These are phyloP conservation scores for Neonectria magnoliae DNA, from an alignment of 2,329 filamentous ascomycete species.

Conservation along the genomic window DNA sequence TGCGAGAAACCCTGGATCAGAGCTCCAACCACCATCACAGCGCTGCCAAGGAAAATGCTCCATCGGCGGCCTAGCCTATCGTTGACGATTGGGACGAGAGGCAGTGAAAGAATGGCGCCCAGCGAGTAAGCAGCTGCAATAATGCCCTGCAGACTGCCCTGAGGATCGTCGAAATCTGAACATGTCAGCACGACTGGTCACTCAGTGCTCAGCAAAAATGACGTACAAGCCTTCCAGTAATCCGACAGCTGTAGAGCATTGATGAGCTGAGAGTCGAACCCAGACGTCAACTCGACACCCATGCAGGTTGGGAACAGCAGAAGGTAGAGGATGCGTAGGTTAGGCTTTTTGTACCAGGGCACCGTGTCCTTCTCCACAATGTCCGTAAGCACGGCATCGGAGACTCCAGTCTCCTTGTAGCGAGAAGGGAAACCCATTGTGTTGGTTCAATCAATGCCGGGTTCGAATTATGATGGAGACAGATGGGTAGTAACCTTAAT, in stretches of 20 bases:
- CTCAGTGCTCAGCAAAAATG: no score
- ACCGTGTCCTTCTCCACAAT: conserved; percentile 45
- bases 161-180: conserved; percentile 5
- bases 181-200: background rate
- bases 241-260: conserved; percentile 15
- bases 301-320: conserved; percentile 63
- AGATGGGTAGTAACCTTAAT: background rate
- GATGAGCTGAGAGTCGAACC: conserved; percentile 55
- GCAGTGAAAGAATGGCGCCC: conserved; percentile 66
- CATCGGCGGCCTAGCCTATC: conserved; percentile 65
- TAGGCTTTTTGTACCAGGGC: conserved; percentile 65
- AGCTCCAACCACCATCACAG: conserved; percentile 64
- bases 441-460: background rate
- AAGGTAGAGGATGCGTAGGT: conserved; percentile 62
- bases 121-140: conserved; percentile 68
- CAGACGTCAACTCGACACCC: conserved; percentile 66
- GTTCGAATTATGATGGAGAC: background rate
- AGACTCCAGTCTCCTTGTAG: conserved; percentile 16
- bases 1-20: conserved; percentile 63
- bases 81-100: conserved; percentile 65
- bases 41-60: conserved; percentile 65
- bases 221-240: conserved; percentile 13
- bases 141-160: conserved; percentile 57
- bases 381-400: conserved; percentile 43
- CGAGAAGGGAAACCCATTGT: conserved; percentile 14